A percentile compares a stretch with the other conserved stretches of the same genome.
These are phyloP conservation scores for Sordariomycetes sp. DNA, from an alignment of 2,329 filamentous ascomycete species.

Conservation along the genomic window DNA sequence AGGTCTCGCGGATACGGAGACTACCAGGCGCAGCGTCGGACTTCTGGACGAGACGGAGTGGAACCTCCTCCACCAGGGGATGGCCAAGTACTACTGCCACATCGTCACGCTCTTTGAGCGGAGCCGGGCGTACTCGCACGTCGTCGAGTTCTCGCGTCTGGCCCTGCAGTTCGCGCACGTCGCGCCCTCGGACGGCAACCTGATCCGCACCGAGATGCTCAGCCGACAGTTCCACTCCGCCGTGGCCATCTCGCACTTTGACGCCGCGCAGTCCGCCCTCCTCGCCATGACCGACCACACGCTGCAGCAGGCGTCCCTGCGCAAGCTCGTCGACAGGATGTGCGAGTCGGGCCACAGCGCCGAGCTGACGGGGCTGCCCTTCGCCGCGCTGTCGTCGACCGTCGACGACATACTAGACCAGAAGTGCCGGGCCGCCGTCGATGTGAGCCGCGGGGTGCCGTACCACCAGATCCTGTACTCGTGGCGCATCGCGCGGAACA, in stretches of 20 bases:
- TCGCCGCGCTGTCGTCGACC: conserved; percentile 63
- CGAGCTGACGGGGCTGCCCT: conserved; percentile 65
- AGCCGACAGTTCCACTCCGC: conserved; percentile 77
- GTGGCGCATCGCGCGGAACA: conserved; percentile 72
- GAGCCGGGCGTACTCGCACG: conserved; percentile 65
- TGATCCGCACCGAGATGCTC: conserved; percentile 60
- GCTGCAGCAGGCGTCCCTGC: conserved; percentile 62
- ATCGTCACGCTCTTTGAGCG: conserved; percentile 74
- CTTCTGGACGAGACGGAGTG: conserved; percentile 70
- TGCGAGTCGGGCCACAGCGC: conserved; percentile 55
- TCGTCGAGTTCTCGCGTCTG: conserved; percentile 72
- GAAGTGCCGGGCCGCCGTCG: conserved; percentile 58
- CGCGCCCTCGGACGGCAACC: conserved; percentile 16
- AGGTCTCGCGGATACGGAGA: conserved; percentile 35
- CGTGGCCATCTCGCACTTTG: conserved; percentile 67
- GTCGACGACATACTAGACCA: conserved; percentile 70
- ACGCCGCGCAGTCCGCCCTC: conserved; percentile 72
- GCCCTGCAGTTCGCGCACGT: conserved; percentile 50
- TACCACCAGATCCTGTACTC: conserved; percentile 88
- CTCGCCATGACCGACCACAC: conserved; percentile 60
- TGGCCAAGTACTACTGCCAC: conserved; percentile 79
- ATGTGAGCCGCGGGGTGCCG: conserved; percentile 54
- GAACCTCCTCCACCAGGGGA: conserved; percentile 57
- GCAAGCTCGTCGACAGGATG: conserved; percentile 59
- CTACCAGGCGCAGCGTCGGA: conserved; percentile 46